These are phyloP conservation scores for Alternaria sp. DNA, from an alignment of 2,329 filamentous ascomycete genomes.

Conservation along the genomic window DNA sequence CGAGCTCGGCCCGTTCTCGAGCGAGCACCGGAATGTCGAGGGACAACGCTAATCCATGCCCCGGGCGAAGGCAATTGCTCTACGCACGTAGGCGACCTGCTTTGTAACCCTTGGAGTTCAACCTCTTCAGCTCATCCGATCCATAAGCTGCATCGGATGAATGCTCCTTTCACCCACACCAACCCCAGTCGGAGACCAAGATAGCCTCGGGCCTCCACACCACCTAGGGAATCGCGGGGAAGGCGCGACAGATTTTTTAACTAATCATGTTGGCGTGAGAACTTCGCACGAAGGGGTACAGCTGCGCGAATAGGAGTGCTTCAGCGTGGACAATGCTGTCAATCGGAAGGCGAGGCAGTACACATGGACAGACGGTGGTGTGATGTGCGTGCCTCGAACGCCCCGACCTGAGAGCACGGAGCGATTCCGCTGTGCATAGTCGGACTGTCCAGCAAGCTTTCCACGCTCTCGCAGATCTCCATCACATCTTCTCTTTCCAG, in stretches of 20 bases:
- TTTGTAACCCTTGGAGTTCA: neutral
- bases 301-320: slow-evolving; percentile 18
- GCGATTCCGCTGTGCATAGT: slow-evolving; percentile 6
- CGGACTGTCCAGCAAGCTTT: slow-evolving; percentile 1
- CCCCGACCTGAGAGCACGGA: slow-evolving; percentile 11
- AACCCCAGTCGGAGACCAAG: slow-evolving; percentile 19
- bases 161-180: slow-evolving; percentile 40
- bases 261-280: slow-evolving; percentile 28
- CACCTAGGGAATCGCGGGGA: slow-evolving; percentile 29
- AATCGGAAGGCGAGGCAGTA: slow-evolving; percentile 3
- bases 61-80: slow-evolving; percentile 14
- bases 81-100: neutral
- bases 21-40: slow-evolving; percentile 35
- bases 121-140: slow-evolving; percentile 28
- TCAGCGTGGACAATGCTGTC: slow-evolving; percentile 14
- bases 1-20: slow-evolving; percentile 49
- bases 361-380: slow-evolving; percentile 23
- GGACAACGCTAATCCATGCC: slow-evolving; percentile 6
- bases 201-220: slow-evolving; percentile 20
- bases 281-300: slow-evolving; percentile 37
- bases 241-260: slow-evolving; percentile 21
- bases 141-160: slow-evolving; percentile 35
- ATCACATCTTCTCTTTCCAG: neutral
- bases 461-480: neutral
- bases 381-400: slow-evolving; percentile 16